These are phyloP conservation scores for Articulospora tetracladia DNA, from an alignment of 495 filamentous ascomycete genomes.

Conservation along the genomic window DNA sequence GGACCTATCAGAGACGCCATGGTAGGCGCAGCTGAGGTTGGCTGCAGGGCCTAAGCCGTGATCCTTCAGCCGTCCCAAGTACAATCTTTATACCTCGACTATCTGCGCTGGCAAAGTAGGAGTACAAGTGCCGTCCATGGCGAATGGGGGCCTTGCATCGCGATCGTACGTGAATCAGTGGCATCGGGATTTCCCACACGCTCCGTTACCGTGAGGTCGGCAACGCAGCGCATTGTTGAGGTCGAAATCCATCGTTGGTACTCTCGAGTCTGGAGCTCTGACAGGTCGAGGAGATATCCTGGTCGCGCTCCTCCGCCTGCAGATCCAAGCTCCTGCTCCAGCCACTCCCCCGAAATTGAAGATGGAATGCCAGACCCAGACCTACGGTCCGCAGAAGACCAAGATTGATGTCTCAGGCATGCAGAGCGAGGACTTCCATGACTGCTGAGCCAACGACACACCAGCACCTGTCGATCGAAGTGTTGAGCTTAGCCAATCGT, in stretches of 20 bases:
- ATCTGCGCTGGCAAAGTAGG: background rate
- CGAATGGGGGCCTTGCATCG: too few species aligned
- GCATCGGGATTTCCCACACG: background rate
- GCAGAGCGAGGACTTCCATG: background rate
- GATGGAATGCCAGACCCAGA: background rate
- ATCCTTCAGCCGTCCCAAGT: background rate
- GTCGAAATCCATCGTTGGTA: background rate
- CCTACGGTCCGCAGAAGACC: background rate
- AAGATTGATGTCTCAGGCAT: background rate
- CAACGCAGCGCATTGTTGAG: background rate
- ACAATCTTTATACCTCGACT: background rate
- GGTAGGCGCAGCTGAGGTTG: background rate
- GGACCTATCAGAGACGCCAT: background rate
- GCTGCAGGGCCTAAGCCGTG: background rate
- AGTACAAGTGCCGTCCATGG: background rate
- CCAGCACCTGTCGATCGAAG: background rate
- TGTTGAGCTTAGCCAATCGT: background rate
- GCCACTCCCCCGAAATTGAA: background rate
- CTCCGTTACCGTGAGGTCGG: background rate
- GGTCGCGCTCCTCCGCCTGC: background rate
- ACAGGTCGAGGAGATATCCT: background rate
- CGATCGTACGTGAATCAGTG: background rate
- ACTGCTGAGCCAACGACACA: background rate
- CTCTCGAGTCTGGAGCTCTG: background rate
- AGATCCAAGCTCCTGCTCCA: background rate